Evolutionary conservation across 345 rosid species (phyloP).

Genomic region (Melaleuca alternifolia): DNA sequence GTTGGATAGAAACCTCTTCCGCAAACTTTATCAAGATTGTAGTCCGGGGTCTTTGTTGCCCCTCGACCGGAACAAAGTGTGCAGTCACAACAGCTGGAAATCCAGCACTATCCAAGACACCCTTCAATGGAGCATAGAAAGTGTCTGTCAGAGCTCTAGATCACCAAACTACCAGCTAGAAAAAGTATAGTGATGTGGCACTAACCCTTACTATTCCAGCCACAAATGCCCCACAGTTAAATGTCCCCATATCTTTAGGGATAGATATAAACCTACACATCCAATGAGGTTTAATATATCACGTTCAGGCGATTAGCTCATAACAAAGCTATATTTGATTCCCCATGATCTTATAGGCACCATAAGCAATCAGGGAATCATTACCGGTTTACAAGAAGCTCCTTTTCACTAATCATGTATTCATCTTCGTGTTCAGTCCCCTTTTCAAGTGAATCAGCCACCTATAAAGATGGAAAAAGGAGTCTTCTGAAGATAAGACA

Average conservation of each 20-base stretch:
- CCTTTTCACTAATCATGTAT: slow-evolving; percentile 99
- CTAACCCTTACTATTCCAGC: slow-evolving; percentile 95
- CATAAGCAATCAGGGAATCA: background rate
- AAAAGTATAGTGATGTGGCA: background rate
- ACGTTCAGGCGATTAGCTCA: background rate
- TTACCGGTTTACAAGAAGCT: slow-evolving; percentile 91
- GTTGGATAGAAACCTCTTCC: slow-evolving; percentile 57
- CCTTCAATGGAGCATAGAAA: slow-evolving; percentile 32
- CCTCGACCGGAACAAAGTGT: slow-evolving; percentile 97
- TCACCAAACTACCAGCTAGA: background rate
- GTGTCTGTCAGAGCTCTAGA: slow-evolving; percentile 1
- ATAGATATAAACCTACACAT: slow-evolving; percentile 73
- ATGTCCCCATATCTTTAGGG: slow-evolving; percentile 98
- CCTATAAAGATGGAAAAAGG: slow-evolving; percentile 23
- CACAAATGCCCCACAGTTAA: slow-evolving; percentile 98
- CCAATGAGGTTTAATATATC: background rate
- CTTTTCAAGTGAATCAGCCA: slow-evolving; percentile 97
- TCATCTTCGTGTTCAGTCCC: slow-evolving; percentile 99
- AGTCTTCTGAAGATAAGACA: background rate
- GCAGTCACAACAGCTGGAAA: slow-evolving; percentile 97
- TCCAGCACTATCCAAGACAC: slow-evolving; percentile 86
- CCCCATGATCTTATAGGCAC: background rate
- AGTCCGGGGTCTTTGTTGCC: slow-evolving; percentile 94
- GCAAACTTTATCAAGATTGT: slow-evolving; percentile 94
- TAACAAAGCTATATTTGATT: background rate